These are phyloP conservation scores for Naganishia sp. DNA, from an alignment of 1,284 basidiomycete genomes.

Conservation along the genomic window DNA sequence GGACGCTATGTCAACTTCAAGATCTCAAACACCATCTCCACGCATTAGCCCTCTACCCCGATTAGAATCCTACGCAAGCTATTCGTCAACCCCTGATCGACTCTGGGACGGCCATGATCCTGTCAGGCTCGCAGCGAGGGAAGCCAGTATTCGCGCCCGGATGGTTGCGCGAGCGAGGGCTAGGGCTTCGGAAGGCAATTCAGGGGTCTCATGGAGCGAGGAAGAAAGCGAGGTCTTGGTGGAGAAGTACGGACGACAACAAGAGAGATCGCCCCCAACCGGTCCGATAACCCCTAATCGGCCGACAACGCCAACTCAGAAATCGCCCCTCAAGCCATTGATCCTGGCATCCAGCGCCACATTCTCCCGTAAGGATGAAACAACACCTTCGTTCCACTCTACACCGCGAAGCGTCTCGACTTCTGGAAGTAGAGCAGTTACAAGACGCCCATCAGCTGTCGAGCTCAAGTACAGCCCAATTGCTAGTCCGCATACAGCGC, in stretches of 20 bases:
- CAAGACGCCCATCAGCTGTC: slow-evolving; percentile 11
- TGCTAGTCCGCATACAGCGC: not conserved
- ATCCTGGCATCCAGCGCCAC: slow-evolving; percentile 14
- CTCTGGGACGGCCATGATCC: slow-evolving; percentile 1
- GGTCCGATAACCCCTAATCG: not conserved
- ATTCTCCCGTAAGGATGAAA: not conserved
- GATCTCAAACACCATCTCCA: not conserved
- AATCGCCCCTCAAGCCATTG: slow-evolving; percentile 10
- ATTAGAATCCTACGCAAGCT: not conserved
- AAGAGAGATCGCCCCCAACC: not conserved
- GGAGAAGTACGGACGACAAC: not conserved
- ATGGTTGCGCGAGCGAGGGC: slow-evolving; percentile 8
- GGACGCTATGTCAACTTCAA: not conserved
- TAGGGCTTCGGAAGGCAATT: not conserved
- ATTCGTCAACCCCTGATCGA: not conserved
- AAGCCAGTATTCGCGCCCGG: slow-evolving; percentile 10
- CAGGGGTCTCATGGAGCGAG: not conserved
- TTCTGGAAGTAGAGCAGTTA: not conserved
- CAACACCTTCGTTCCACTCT: not conserved
- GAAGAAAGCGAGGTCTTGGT: not conserved
- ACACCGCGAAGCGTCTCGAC: not conserved
- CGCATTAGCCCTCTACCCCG: not conserved
- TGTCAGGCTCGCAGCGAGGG: slow-evolving; percentile 1
- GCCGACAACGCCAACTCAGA: not conserved
- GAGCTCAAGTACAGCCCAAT: slow-evolving; percentile 19